Percentiles rank a stretch among this genome's conserved stretches.
phyloP scores from a whole-genome alignment of 2,329 filamentous ascomycete genomes.

The Exophiala sp. region DNA sequence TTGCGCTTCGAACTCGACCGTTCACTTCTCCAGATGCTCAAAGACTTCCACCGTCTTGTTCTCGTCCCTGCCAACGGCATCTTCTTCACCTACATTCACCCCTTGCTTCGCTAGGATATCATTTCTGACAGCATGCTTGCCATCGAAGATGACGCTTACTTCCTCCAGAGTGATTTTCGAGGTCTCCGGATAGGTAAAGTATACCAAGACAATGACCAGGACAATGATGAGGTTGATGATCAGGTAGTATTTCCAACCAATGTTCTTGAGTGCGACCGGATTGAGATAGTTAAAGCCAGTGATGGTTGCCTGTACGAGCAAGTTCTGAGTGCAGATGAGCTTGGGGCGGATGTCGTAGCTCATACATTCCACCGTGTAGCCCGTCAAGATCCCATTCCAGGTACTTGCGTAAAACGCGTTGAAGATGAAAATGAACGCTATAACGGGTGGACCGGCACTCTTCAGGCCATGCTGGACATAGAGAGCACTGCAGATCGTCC shows the following conservation, averaged over 20 bases:
- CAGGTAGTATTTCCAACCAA: conserved; percentile 47
- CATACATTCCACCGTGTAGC: conserved; percentile 14
- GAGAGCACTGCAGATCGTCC: conserved; percentile 13
- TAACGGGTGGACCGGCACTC: conserved; percentile 10
- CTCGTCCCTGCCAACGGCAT: conserved; percentile 3
- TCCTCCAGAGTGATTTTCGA: conserved; percentile 10
- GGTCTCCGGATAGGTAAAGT: conserved; percentile 32
- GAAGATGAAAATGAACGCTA: conserved; percentile 16
- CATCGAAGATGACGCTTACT: conserved; percentile 8
- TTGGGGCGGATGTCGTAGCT: conserved; percentile 17
- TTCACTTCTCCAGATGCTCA: conserved; percentile 2
- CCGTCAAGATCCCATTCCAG: conserved; percentile 12
- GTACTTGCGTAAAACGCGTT: conserved; percentile 13
- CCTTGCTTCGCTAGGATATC: conserved; percentile 12
- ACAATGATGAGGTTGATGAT: conserved; percentile 42
- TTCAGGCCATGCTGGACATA: conserved; percentile 9
- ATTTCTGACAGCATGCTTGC: conserved; percentile 6
- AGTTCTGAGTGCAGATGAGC: conserved; percentile 14
- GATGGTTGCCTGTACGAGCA: conserved; percentile 14
- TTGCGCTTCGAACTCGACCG: no score
- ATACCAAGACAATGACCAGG: conserved; percentile 33
- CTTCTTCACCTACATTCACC: conserved; percentile 9
- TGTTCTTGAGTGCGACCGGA: conserved; percentile 38
- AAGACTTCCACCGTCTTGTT: conserved; percentile 9
- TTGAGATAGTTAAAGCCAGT: conserved; percentile 37